A percentile compares a stretch with the other conserved stretches of the same genome.
Conservation (phyloP, 1,284 basidiomycete genomes). For the Cutaneotrichosporon arboriforme region DNA sequence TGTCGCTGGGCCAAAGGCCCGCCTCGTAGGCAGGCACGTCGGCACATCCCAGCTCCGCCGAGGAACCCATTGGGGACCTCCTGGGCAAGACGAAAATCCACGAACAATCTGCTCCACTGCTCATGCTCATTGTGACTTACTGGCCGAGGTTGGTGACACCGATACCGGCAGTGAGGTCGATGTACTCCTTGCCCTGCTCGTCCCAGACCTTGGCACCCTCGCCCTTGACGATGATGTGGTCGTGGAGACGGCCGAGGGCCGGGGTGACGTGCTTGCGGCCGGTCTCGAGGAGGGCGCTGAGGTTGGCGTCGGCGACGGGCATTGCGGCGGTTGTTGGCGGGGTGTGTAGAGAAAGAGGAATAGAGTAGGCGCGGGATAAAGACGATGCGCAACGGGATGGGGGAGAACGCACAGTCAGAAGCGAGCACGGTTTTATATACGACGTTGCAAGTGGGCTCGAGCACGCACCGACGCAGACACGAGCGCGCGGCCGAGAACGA, state of each 20-base stretch:
- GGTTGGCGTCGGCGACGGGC: slow-evolving; percentile 19
- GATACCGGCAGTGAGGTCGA: slow-evolving; percentile 83
- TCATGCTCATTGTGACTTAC: slow-evolving; percentile 1
- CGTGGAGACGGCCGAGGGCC: slow-evolving; percentile 31
- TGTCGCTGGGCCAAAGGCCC: no score
- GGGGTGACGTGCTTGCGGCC: slow-evolving; percentile 31
- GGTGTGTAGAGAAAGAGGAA: not conserved
- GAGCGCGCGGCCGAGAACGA: no score
- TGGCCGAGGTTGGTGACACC: slow-evolving; percentile 49
- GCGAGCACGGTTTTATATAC: no score
- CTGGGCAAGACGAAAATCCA: no score
- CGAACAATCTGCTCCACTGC: not conserved
- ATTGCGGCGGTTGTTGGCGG: slow-evolving; percentile 3
- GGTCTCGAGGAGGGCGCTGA: slow-evolving; percentile 20
- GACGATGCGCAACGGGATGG: no score
- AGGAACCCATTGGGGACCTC: no score
- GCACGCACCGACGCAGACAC: no score
- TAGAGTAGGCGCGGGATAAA: not conserved
- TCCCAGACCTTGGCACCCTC: slow-evolving; percentile 64
- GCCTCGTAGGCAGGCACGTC: no score
- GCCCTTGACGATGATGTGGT: slow-evolving; percentile 69
- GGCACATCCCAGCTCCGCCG: no score
- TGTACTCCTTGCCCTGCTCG: slow-evolving; percentile 61
- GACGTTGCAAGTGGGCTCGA: no score
- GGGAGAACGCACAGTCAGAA: no score